phyloP scores from a whole-genome alignment of 345 rosid genomes.

The Populus tremula region DNA sequence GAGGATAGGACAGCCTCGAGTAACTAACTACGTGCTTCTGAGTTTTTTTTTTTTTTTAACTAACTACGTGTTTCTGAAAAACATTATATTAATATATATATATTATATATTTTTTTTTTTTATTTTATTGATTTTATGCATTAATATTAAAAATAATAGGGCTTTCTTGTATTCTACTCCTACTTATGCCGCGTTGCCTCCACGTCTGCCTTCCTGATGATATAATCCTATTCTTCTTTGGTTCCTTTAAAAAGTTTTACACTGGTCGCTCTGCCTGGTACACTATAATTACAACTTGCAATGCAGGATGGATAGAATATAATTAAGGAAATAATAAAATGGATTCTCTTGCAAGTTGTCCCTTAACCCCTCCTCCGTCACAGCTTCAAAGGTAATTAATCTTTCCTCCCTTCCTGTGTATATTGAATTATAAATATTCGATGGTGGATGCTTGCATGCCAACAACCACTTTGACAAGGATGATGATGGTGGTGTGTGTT shows the following conservation, averaged over 20 bases:
- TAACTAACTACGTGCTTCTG: no score
- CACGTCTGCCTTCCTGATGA: neutral
- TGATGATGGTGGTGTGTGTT: constrained; percentile 24
- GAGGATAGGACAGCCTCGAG: no score
- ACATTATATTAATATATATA: no score
- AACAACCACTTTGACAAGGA: constrained; percentile 66
- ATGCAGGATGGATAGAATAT: neutral
- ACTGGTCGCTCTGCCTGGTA: neutral
- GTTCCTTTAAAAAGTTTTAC: no score
- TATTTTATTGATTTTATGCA: no score
- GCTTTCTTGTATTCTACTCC: neutral
- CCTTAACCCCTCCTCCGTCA: constrained; percentile 36
- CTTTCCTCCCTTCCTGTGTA: neutral
- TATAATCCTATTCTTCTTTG: neutral
- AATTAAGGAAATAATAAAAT: neutral
- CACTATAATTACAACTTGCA: neutral
- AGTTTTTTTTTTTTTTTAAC: no score
- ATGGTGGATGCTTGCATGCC: constrained; percentile 49
- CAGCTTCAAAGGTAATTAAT: constrained; percentile 23
- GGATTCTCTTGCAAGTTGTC: constrained; percentile 47
- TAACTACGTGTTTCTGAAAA: no score
- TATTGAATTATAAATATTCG: no score
- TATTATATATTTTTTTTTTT: no score
- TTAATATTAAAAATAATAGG: no score
- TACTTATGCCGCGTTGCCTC: neutral